Conservation (phyloP, 2,329 filamentous ascomycete genomes). For the Monosporascus ibericus region DNA sequence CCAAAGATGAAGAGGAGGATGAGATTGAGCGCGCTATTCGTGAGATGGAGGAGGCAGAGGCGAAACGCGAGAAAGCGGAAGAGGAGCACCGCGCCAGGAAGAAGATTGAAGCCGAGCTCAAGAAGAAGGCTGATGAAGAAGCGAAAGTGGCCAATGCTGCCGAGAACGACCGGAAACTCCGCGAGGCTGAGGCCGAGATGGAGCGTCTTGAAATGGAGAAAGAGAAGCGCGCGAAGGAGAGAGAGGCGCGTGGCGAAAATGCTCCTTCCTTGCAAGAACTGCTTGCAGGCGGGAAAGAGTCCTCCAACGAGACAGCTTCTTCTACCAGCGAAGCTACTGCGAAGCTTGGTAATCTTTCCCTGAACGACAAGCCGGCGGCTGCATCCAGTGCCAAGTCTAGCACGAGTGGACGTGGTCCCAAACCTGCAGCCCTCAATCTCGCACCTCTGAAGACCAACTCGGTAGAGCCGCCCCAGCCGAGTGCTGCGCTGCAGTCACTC, state of each 20-base stretch:
- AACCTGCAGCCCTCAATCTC: conserved; percentile 85
- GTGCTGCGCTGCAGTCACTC: conserved; percentile 85
- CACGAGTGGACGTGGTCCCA: conserved; percentile 52
- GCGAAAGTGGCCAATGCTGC: conserved; percentile 41
- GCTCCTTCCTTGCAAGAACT: conserved; percentile 40
- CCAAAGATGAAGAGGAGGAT: conserved; percentile 37
- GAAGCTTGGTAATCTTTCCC: conserved; percentile 47
- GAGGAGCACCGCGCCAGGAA: conserved; percentile 35
- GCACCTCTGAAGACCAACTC: conserved; percentile 74
- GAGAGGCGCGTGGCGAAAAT: conserved; percentile 39
- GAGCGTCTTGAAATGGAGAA: conserved; percentile 64
- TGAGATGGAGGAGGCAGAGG: conserved; percentile 55
- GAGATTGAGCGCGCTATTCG: conserved; percentile 54
- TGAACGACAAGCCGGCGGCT: conserved; percentile 46
- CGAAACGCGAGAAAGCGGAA: conserved; percentile 42
- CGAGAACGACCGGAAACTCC: conserved; percentile 59
- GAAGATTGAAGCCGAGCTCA: conserved; percentile 38
- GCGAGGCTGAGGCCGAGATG: conserved; percentile 67
- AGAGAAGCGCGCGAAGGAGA: conserved; percentile 50
- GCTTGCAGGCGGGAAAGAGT: conserved; percentile 35
- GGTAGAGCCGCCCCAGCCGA: conserved; percentile 87
- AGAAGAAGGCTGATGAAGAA: conserved; percentile 36
- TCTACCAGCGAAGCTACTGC: conserved; percentile 35
- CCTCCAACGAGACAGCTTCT: conserved; percentile 27
- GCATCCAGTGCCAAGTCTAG: conserved; percentile 44